Evolutionary conservation across 83 land plant species (phyloP), one percentile per base, ranked within the genome.

Genomic region (Diphasiastrum complanatum): DNA sequence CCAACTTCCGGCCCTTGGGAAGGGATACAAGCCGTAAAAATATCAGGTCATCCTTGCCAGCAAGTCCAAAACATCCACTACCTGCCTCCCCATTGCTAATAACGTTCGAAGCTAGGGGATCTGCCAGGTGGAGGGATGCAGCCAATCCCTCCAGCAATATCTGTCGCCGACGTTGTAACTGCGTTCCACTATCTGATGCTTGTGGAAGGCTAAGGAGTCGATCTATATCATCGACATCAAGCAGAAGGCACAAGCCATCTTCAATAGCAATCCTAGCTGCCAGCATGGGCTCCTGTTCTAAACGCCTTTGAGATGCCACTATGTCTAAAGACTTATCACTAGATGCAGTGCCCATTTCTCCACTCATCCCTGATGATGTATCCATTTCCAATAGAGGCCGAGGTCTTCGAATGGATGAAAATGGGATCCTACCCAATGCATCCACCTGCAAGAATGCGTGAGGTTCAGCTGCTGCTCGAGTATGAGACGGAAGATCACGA

Each of bases 221-320:
- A 25, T 54, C 58, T 18, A 54, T 54, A n/a, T 54, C 58, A 25
- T 54, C 58, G 6, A 54, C 58, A 25, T 54, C 58, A 5, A 54
- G 33, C 6, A 54, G 58, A 18, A 54, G 33, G n/a, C 58, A 54
- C 58, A 54, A 28, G 33, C 58, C 58, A 25, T 54, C 58, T n/a
- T 54, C 58, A 18, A 54, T 25, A 22, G 58, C 58, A 23, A 22
- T 22, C 5, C 36, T 28, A 12, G 52, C 58, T 22, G 58, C 58
- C 25, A 54, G 29, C 58, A 54, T 54, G 11, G 58, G 58, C 33
- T 54, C 58, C n/a, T 54, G 58, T 33, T 54, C 58, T 28, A 54
- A 30, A 11, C 58, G 33, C 25, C 58, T 54, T 25, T 54, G 33
- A 54, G 43, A 38, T 38, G 43, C 43, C 8, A 38, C 43, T 8